Conservation (phyloP, 2,329 filamentous ascomycete species). For the Seiridium cupressi region DNA sequence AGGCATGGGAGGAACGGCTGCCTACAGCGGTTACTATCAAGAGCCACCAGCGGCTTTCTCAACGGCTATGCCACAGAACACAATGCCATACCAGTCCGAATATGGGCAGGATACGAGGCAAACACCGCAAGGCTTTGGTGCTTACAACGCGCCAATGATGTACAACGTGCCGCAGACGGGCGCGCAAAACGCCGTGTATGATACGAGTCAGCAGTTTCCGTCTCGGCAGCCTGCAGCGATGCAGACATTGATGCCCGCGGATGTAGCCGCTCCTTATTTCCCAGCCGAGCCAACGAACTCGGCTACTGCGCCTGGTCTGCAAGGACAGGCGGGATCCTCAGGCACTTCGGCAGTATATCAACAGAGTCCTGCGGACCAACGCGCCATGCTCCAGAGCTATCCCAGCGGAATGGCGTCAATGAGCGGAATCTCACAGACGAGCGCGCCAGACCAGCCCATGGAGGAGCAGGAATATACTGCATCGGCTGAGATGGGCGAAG, state of each 20-base stretch:
- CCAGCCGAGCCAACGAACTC: constrained; percentile 62
- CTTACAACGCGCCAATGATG: constrained; percentile 69
- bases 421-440: constrained; percentile 42
- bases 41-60: constrained; percentile 51
- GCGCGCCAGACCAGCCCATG: constrained; percentile 45
- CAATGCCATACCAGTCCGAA: constrained; percentile 56
- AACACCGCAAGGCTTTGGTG: constrained; percentile 48
- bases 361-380: constrained; percentile 55
- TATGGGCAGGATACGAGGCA: constrained; percentile 63
- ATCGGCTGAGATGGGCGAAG: constrained; percentile 60
- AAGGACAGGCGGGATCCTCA: constrained; percentile 45
- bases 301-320: constrained; percentile 54
- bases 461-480: constrained; percentile 56
- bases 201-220: constrained; percentile 72
- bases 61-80: constrained; percentile 53
- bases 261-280: constrained; percentile 75
- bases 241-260: constrained; percentile 63
- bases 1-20: constrained; percentile 55
- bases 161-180: constrained; percentile 72
- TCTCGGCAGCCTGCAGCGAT: constrained; percentile 73
- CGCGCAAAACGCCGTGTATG: constrained; percentile 67
- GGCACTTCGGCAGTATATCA: constrained; percentile 63
- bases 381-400: constrained; percentile 55
- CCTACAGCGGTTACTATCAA: constrained; percentile 59
- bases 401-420: constrained; percentile 44